phyloP scores from a whole-genome alignment of 495 filamentous ascomycete species.

The Hypoxylon crocopeplum region DNA sequence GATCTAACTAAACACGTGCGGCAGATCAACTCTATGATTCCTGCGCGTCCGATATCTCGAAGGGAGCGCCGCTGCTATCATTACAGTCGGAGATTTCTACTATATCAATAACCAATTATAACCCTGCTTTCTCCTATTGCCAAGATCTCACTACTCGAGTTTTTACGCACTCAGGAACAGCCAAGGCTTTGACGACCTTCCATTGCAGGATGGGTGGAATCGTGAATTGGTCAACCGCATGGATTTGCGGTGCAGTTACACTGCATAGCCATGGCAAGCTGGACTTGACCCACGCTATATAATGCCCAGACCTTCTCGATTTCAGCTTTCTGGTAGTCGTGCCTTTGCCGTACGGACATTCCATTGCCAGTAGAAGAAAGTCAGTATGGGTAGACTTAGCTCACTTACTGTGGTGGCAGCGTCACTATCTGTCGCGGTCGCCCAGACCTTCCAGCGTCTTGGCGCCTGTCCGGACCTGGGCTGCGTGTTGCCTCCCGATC shows the following conservation, averaged over 20 bases:
- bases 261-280: constrained; percentile 4
- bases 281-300: constrained; percentile 13
- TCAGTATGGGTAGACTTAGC: constrained; percentile 37
- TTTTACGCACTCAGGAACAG: constrained; percentile 9
- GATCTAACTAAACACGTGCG: constrained; percentile 20
- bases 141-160: constrained; percentile 20
- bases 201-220: constrained; percentile 20
- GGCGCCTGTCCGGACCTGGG: constrained; percentile 75
- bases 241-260: constrained; percentile 11
- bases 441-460: constrained; percentile 73
- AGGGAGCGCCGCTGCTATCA: constrained; percentile 13
- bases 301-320: neutral
- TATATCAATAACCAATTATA: constrained; percentile 19
- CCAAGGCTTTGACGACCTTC: constrained; percentile 33
- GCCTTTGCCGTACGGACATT: constrained; percentile 2
- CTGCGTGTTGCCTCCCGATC: constrained; percentile 77
- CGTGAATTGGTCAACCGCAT: constrained; percentile 13
- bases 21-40: constrained; percentile 21
- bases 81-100: constrained; percentile 19
- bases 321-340: neutral
- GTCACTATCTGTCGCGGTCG: constrained; percentile 46
- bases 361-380: neutral
- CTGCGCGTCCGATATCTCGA: constrained; percentile 7
- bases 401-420: constrained; percentile 42
- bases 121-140: constrained; percentile 4